Percentiles rank a stretch among this genome's conserved stretches.
phyloP scores from a whole-genome alignment of 2,329 filamentous ascomycete species.

The Cordyceps tenuipes region DNA sequence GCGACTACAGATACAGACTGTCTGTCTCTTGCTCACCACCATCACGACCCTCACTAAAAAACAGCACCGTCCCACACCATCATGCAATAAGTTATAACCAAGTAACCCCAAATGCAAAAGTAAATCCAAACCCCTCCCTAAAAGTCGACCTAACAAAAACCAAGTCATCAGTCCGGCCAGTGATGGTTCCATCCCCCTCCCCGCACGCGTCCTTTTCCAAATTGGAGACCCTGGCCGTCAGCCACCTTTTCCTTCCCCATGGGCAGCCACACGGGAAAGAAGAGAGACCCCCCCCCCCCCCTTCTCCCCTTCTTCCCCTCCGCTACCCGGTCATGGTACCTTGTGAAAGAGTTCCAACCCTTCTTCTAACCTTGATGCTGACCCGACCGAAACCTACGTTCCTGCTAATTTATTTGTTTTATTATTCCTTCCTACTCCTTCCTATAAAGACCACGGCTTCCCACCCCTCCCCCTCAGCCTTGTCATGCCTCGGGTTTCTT shows the following conservation, averaged over 20 bases:
- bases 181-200: conserved; percentile 6
- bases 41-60: conserved; percentile 2
- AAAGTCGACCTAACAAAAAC: neutral
- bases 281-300: neutral
- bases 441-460: conserved; percentile 1
- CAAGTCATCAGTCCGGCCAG: neutral
- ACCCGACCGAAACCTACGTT: neutral
- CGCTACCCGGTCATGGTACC: neutral
- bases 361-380: neutral
- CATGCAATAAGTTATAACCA: neutral
- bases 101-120: neutral
- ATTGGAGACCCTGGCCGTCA: neutral
- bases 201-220: conserved; percentile 6
- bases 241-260: neutral
- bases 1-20: neutral
- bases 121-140: too few relatives aligned
- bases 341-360: neutral
- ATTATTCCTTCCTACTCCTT: neutral
- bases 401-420: neutral
- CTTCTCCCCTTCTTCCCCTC: too few relatives aligned
- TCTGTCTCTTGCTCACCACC: neutral
- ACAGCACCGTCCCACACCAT: neutral
- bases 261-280: neutral
- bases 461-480: neutral
- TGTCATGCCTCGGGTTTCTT: neutral